Evolutionary conservation across 768 basidiomycete genomes (phyloP).

Genomic region (Fomitopsis pulvina): DNA sequence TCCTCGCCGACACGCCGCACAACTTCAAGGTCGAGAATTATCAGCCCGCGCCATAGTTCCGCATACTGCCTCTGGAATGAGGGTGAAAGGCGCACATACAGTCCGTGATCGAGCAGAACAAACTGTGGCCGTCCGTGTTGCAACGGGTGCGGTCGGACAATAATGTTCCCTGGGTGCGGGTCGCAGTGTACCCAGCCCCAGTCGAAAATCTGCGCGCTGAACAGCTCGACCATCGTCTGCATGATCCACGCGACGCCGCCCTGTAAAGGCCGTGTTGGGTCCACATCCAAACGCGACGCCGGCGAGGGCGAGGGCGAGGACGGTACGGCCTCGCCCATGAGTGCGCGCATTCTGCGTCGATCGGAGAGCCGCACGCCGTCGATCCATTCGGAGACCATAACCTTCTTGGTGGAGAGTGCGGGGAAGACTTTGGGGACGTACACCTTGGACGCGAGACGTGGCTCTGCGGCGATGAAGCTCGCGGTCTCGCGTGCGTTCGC

Average conservation of each 20-base stretch:
- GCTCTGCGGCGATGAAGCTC: slow-evolving; percentile 60
- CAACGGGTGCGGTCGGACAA: slow-evolving; percentile 53
- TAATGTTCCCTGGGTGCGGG: slow-evolving; percentile 73
- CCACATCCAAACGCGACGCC: not conserved
- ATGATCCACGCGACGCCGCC: slow-evolving; percentile 65
- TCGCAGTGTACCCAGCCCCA: slow-evolving; percentile 90
- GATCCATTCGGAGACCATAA: slow-evolving; percentile 86
- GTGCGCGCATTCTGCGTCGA: slow-evolving; percentile 42
- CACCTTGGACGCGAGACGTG: slow-evolving; percentile 60
- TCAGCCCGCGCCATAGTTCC: slow-evolving; percentile 63
- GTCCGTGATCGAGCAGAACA: slow-evolving; percentile 87
- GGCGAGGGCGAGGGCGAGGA: not conserved
- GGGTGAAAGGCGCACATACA: slow-evolving; percentile 71
- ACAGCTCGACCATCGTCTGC: slow-evolving; percentile 83
- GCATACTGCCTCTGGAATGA: slow-evolving; percentile 74
- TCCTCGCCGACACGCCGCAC: slow-evolving; percentile 43
- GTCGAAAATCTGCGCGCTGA: slow-evolving; percentile 84
- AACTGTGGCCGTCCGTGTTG: slow-evolving; percentile 46
- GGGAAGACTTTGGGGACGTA: slow-evolving; percentile 74
- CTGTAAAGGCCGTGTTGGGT: slow-evolving; percentile 28
- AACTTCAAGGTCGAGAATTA: slow-evolving; percentile 46
- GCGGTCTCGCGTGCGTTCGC: slow-evolving; percentile 69
- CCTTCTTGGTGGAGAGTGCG: slow-evolving; percentile 64
- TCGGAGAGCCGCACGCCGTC: slow-evolving; percentile 71
- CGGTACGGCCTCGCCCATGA: slow-evolving; percentile 49